Base-by-base conservation (phyloP, 768 basidiomycete species). In the Daedaleopsis sinensis region DNA sequence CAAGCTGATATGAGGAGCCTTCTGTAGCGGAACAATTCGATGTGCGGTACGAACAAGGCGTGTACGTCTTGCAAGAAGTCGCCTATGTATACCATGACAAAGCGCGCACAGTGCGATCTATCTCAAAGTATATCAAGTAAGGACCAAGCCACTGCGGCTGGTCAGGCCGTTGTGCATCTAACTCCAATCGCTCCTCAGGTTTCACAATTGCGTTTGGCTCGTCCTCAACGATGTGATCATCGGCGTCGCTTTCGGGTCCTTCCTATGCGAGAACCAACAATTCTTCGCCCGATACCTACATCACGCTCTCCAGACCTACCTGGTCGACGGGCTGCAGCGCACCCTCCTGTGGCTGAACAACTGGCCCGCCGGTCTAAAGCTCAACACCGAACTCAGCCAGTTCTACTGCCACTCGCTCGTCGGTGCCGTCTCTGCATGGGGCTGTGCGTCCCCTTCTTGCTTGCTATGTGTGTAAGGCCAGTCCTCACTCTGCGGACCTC, bases 291-390 rank as follows among this genome's bases (percentile, higher is more conserved):
- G 19, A 1, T 49, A 64, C n/a, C 46, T 68, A 27, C 61, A 68
- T 4, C 19, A 63, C 58, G 1, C 70, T 72, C 35, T 72, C 77
- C 52, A 67, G 83, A 78, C 59, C 61, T 36, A 75, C 79, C 61
- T 87, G 1, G 76, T 90, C 6, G 70, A 77, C 3, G 74, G 77
- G 51, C 71, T 90, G 10, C 81, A 83, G 46, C 74, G 77, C 16
- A 78, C 82, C 0, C 78, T 98, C 2, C 67, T 79, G 1, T 98
- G 95, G 96, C 80, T 99, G 13, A 91, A 97, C 71, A 86, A 90
- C 62, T 98, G 96, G 96, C 96, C 96, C 0, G 94, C 89, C 1
- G 96, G 97, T 1, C 77, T 99, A 43, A 99, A 99, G 74, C 86
- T 99, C 55, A 98, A 98, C 69, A 93, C 93, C 0, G 93, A 98